These are phyloP conservation scores for Apostasia ramifera DNA, from an alignment of 106 monocot species.

Conservation along the genomic window DNA sequence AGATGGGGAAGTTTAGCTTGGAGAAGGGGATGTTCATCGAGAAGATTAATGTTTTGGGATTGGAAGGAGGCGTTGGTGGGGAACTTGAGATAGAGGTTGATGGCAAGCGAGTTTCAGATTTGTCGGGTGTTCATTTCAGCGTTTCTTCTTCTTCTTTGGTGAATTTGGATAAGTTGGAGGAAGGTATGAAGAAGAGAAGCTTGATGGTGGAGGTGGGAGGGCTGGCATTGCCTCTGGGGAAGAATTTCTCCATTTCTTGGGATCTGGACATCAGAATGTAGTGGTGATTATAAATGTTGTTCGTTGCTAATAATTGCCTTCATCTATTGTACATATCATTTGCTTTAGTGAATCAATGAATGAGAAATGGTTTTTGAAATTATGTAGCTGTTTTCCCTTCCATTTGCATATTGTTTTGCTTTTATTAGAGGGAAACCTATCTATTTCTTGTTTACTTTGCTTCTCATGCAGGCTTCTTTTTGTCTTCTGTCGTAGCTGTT, in stretches of 20 bases:
- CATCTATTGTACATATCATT: too few relatives aligned
- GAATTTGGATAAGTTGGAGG: slow-evolving; percentile 26
- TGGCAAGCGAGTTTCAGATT: slow-evolving; percentile 22
- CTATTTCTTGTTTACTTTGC: too few relatives aligned
- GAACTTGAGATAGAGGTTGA: slow-evolving; percentile 52
- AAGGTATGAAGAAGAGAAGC: slow-evolving; percentile 29
- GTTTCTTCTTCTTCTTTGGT: not conserved
- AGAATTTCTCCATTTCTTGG: slow-evolving; percentile 79
- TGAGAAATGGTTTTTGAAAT: too few relatives aligned
- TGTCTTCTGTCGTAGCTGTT: too few relatives aligned
- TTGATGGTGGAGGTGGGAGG: slow-evolving; percentile 64
- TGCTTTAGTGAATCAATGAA: too few relatives aligned
- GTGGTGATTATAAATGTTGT: not conserved
- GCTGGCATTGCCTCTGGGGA: slow-evolving; percentile 68
- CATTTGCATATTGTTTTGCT: too few relatives aligned
- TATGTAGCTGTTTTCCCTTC: too few relatives aligned
- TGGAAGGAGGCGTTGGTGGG: slow-evolving; percentile 21
- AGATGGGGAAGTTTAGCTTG: slow-evolving; percentile 46
- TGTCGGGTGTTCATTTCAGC: slow-evolving; percentile 25
- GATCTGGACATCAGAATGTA: slow-evolving; percentile 39
- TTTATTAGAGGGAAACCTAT: too few relatives aligned
- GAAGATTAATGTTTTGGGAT: slow-evolving; percentile 68
- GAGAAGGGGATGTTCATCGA: slow-evolving; percentile 57
- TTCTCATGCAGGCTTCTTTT: too few relatives aligned
- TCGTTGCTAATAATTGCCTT: too few relatives aligned